A percentile compares a stretch with the other conserved stretches of the same genome.
Conservation (phyloP, 2,329 filamentous ascomycete species). For the Monosporascus sp. region DNA sequence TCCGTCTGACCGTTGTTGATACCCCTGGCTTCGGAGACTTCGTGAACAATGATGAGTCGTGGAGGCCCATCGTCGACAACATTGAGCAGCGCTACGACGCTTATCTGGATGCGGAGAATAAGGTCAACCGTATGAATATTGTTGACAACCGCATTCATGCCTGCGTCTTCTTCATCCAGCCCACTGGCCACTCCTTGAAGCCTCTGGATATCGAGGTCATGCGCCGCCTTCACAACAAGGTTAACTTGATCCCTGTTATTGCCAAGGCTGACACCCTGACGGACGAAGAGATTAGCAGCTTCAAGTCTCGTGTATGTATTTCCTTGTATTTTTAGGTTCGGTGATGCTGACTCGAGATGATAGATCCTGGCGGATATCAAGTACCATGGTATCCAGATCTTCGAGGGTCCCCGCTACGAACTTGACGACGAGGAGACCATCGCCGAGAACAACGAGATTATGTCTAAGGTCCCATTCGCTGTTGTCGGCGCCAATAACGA, state of each 20-base stretch:
- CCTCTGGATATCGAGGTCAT: slow-evolving; percentile 98
- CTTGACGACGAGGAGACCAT: slow-evolving; percentile 99
- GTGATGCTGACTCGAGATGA: slow-evolving; percentile 7
- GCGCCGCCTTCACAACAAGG: slow-evolving; percentile 98
- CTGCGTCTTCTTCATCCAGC: slow-evolving; percentile 99
- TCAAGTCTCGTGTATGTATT: slow-evolving; percentile 87
- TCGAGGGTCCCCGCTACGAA: slow-evolving; percentile 96
- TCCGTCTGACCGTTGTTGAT: slow-evolving; percentile 93
- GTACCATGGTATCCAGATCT: slow-evolving; percentile 97
- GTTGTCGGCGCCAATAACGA: slow-evolving; percentile 96
- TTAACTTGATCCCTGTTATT: slow-evolving; percentile 98
- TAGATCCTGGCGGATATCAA: slow-evolving; percentile 96
- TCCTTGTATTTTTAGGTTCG: not conserved
- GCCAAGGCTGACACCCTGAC: slow-evolving; percentile 98
- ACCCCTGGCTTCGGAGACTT: slow-evolving; percentile 98
- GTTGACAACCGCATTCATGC: slow-evolving; percentile 98
- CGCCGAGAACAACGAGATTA: slow-evolving; percentile 99
- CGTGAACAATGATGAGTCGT: slow-evolving; percentile 99
- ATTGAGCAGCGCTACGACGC: slow-evolving; percentile 99
- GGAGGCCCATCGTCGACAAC: slow-evolving; percentile 98
- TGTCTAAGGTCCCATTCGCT: slow-evolving; percentile 99
- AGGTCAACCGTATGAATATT: slow-evolving; percentile 99
- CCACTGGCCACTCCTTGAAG: slow-evolving; percentile 96
- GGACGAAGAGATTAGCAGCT: slow-evolving; percentile 88
- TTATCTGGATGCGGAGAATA: slow-evolving; percentile 98